Evolutionary conservation across 352 stramenopile species (phyloP).

Genomic region (Globisporangium echinulatum): DNA sequence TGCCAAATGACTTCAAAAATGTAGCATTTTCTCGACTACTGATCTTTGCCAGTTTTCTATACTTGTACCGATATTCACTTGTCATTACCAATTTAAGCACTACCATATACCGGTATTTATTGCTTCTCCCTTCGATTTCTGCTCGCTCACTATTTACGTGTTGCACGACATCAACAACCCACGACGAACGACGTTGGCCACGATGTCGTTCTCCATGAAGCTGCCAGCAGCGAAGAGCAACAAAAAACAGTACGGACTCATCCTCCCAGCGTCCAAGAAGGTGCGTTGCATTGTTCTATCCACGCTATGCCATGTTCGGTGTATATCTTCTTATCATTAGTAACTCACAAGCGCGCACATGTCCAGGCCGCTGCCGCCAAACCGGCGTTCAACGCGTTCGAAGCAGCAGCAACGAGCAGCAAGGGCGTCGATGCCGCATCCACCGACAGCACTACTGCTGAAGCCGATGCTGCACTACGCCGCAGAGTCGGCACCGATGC

Average conservation of each 20-base stretch:
- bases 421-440: not conserved
- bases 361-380: constrained; percentile 1
- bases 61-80: no score
- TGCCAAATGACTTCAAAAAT: no score
- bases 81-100: no score
- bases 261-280: constrained; percentile 10
- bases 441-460: not conserved
- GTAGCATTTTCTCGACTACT: no score
- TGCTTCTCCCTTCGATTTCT: no score
- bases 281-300: not conserved
- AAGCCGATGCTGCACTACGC: constrained; percentile 4
- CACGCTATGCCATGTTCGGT: not conserved
- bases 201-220: constrained; percentile 33
- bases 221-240: constrained; percentile 18
- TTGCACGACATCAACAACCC: not conserved
- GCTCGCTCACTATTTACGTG: no score
- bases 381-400: constrained; percentile 13
- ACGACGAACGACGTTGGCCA: not conserved
- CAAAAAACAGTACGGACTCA: constrained; percentile 20
- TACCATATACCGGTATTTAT: no score
- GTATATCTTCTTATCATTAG: not conserved
- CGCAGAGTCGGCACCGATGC: constrained; percentile 40
- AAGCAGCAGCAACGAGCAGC: not conserved
- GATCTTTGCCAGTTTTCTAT: no score
- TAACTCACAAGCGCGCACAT: not conserved